Conservation (phyloP, 352 stramenopile genomes). For the Bremia lactucae region DNA sequence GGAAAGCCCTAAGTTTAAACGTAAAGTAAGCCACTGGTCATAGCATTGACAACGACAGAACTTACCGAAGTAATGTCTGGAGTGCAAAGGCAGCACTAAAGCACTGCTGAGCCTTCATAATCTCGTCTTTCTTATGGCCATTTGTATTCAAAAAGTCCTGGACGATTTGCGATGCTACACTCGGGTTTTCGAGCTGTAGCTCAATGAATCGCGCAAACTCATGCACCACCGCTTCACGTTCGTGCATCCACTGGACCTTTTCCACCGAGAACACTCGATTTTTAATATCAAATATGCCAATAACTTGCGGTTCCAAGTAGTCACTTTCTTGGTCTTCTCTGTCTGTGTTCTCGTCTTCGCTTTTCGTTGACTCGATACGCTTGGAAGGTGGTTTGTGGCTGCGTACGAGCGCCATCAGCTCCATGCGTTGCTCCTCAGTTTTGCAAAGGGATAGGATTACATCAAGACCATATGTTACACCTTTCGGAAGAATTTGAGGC, state of each 20-base stretch:
- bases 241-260: constrained; percentile 52
- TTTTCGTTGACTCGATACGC: constrained; percentile 17
- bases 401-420: constrained; percentile 34
- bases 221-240: constrained; percentile 49
- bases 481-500: constrained; percentile 64
- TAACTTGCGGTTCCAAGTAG: constrained; percentile 30
- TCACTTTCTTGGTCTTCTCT: constrained; percentile 15
- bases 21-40: neutral
- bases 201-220: constrained; percentile 68
- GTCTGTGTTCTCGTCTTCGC: constrained; percentile 38
- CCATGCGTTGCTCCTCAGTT: constrained; percentile 47
- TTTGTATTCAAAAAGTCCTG: constrained; percentile 50
- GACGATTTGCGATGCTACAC: constrained; percentile 29
- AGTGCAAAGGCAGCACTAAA: constrained; percentile 71
- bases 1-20: constrained; percentile 30
- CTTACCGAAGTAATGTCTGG: constrained; percentile 55
- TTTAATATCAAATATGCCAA: constrained; percentile 49
- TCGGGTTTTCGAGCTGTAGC: constrained; percentile 48
- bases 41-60: neutral
- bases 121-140: constrained; percentile 30
- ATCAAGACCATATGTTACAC: constrained; percentile 44
- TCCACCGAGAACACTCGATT: constrained; percentile 52
- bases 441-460: constrained; percentile 50
- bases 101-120: constrained; percentile 46
- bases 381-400: constrained; percentile 23